Evolutionary conservation across 257 asterid species (phyloP), one percentile per base, ranked within the genome.

Genomic region (Parsonsia alboflavescens): DNA sequence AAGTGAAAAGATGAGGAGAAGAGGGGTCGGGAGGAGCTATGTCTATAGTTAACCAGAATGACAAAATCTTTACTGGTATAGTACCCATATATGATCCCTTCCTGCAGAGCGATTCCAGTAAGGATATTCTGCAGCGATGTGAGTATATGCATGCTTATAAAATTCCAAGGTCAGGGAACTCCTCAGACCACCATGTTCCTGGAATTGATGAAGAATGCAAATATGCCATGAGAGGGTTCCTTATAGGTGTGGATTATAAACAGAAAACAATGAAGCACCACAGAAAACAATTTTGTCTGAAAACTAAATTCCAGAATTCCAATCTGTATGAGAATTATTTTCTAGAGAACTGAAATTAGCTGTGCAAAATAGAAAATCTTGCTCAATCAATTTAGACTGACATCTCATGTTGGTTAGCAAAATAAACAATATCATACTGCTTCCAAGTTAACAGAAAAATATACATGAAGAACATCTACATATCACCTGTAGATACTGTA

Each of bases 41-140:
- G 53, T 16, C 52, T 42, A 17, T 24, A 36, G 42, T 4, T 5
- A 16, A 4, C 41, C 66, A 48, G 22, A 19, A 28, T 41, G 68
- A 45, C 8, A 15, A 76, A 48, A 71, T 68, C 28, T 21, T 49
- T 56, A 66, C 63, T 73, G 67, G 26, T 28, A 75, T 56, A 79
- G 56, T 92, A 95, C 99, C 99, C 99, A 95, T 74, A 95, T 83
- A 86, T 94, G 99, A 86, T 95, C 99, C 80, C 88, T 95, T 75
- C 99, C 99, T 13, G 89, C 86, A 80, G 99, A 84, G 72, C 76
- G 88, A 70, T 89, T 95, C 99, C 99, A 95, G 85, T 86, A 89
- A 6, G 94, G 90, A 82, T 90, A 89, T 66, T 90, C 88, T 74
- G 74, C 33, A 70, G 81, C 85, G 69, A 95, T 84, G 84, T 95